A percentile compares a stretch with the other conserved stretches of the same genome.
phyloP scores from a whole-genome alignment of 1,284 basidiomycete species.

The Serendipita sp. region DNA sequence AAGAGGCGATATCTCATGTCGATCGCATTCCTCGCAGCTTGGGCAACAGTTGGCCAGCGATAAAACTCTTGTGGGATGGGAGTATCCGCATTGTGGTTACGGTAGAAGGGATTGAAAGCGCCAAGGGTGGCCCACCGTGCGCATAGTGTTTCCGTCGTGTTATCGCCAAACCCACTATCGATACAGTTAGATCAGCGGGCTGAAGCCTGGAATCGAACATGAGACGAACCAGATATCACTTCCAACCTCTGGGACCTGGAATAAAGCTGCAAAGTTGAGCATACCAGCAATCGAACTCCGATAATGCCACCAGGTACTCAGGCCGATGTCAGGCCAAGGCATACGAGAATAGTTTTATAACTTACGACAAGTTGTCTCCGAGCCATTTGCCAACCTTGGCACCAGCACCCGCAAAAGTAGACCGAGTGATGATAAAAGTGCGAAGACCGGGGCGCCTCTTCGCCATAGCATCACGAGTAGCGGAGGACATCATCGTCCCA shows the following conservation, averaged over 20 bases:
- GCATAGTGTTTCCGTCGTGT: conserved; percentile 69
- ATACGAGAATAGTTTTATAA: conserved; percentile 3
- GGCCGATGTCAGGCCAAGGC: not conserved
- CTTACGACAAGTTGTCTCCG: too few species aligned
- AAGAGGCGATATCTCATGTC: too few species aligned
- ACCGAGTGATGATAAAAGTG: too few species aligned
- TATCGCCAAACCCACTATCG: conserved; percentile 29
- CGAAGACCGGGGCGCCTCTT: too few species aligned
- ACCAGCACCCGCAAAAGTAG: too few species aligned
- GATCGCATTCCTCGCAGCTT: too few species aligned
- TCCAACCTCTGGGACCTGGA: conserved; percentile 68
- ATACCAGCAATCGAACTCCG: not conserved
- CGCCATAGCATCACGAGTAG: too few species aligned
- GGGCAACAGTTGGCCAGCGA: too few species aligned
- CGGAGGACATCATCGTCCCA: too few species aligned
- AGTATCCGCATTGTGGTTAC: conserved; percentile 46
- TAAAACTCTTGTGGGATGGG: too few species aligned
- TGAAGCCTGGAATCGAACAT: not conserved
- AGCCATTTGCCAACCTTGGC: too few species aligned
- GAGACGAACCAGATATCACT: conserved; percentile 45
- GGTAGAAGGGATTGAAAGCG: conserved; percentile 60
- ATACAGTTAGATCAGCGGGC: conserved; percentile 9
- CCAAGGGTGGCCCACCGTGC: conserved; percentile 70
- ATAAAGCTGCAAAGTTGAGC: conserved; percentile 28
- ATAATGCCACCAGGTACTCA: not conserved